phyloP scores from a whole-genome alignment of 345 rosid species.

The Eucalyptus dawsonii region DNA sequence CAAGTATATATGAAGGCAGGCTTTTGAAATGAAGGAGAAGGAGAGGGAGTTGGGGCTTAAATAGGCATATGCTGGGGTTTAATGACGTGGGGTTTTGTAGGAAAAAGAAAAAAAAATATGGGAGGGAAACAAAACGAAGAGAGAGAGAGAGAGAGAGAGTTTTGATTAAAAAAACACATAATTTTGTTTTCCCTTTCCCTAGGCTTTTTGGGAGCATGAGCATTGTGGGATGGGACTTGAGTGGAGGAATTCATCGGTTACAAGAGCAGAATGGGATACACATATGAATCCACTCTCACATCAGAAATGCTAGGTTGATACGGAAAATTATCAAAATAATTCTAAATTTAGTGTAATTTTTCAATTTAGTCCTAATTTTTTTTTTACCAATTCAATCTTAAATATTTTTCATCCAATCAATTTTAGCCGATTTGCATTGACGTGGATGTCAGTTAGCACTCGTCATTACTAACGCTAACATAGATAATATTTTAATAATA shows the following conservation, averaged over 20 bases:
- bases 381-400: too few species aligned
- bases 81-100: neutral
- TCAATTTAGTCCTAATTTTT: too few species aligned
- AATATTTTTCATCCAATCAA: too few species aligned
- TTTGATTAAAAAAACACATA: neutral
- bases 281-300: neutral
- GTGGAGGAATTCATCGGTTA: neutral
- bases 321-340: too few species aligned
- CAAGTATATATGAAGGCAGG: neutral
- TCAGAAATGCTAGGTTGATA: neutral
- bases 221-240: neutral
- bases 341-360: too few species aligned
- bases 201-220: neutral
- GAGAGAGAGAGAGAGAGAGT: neutral
- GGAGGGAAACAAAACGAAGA: neutral
- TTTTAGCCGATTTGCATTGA: rapidly evolving
- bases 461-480: too few species aligned
- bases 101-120: too few species aligned
- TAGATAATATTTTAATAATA: too few species aligned
- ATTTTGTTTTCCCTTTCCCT: neutral
- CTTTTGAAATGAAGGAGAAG: neutral
- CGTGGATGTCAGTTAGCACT: rapidly evolving
- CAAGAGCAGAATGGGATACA: slow-evolving; percentile 1
- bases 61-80: neutral
- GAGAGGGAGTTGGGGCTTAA: neutral